A percentile compares a stretch with the other conserved stretches of the same genome.
Evolutionary conservation across 495 filamentous ascomycete genomes (phyloP).

Genomic region (Penicillium riverlandense): DNA sequence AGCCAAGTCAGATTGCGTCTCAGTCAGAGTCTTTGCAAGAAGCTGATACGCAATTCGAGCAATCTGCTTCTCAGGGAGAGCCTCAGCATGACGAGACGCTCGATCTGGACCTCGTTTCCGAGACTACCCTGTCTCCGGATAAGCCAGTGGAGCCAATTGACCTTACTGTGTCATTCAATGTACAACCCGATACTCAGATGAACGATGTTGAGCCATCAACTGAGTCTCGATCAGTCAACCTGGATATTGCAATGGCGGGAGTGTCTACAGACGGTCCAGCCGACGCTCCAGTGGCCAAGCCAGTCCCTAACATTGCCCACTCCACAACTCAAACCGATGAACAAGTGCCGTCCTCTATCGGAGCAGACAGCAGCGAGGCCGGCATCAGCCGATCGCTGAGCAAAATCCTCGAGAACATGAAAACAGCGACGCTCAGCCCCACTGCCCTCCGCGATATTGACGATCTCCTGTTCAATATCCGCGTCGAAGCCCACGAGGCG

Average conservation of each 20-base stretch:
- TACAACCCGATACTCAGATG: constrained; percentile 10
- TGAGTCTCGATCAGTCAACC: background rate
- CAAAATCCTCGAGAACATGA: constrained; percentile 44
- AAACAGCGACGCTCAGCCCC: constrained; percentile 40
- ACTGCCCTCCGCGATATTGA: constrained; percentile 53
- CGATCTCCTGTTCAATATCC: constrained; percentile 61
- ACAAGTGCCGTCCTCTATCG: background rate
- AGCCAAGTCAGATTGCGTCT: constrained; percentile 2
- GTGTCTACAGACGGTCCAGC: background rate
- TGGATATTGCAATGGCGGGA: constrained; percentile 10
- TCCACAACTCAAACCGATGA: constrained; percentile 13
- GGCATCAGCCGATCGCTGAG: constrained; percentile 44
- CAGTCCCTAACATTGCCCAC: constrained; percentile 2
- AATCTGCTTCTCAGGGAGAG: background rate
- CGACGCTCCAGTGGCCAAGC: background rate
- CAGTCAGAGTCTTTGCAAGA: background rate
- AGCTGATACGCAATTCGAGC: background rate
- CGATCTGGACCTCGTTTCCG: background rate
- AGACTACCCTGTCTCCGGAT: constrained; percentile 1
- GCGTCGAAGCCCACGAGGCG: constrained; percentile 56
- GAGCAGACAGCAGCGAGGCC: constrained; percentile 4
- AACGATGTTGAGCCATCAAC: constrained; percentile 1
- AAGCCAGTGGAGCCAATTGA: background rate
- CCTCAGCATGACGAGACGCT: too few relatives aligned
- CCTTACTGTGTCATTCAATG: constrained; percentile 10